A percentile compares a stretch with the other conserved stretches of the same genome.
These are phyloP conservation scores for Grammothele lineata DNA, from an alignment of 768 basidiomycete genomes.

Conservation along the genomic window DNA sequence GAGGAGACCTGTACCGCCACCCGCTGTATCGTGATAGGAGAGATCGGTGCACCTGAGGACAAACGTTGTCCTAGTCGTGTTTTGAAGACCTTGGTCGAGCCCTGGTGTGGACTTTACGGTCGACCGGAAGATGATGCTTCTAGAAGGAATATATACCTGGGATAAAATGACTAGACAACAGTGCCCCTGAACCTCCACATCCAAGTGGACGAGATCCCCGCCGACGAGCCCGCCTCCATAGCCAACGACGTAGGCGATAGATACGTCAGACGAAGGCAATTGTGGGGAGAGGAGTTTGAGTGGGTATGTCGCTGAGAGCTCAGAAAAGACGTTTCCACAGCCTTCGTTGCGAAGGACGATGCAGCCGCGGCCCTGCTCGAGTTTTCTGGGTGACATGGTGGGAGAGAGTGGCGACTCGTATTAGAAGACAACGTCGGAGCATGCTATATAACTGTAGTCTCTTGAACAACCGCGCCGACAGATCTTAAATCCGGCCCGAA, in stretches of 20 bases:
- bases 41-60: slow-evolving; percentile 28
- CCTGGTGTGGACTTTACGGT: slow-evolving; percentile 38
- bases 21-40: slow-evolving; percentile 52
- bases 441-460: too few relatives aligned
- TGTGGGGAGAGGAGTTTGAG: slow-evolving; percentile 83
- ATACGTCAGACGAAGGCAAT: slow-evolving; percentile 44
- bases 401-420: background rate
- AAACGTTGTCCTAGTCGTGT: slow-evolving; percentile 56
- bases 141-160: slow-evolving; percentile 49
- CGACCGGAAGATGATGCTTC: too few relatives aligned
- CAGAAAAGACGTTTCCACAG: slow-evolving; percentile 57
- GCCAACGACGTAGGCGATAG: slow-evolving; percentile 71
- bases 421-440: too few relatives aligned
- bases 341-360: slow-evolving; percentile 53
- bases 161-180: slow-evolving; percentile 72
- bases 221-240: slow-evolving; percentile 93
- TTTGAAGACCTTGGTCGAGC: slow-evolving; percentile 95
- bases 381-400: slow-evolving; percentile 2
- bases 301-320: slow-evolving; percentile 79
- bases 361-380: slow-evolving; percentile 47
- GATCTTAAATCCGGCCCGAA: too few relatives aligned
- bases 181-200: slow-evolving; percentile 52
- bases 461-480: too few relatives aligned
- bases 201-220: slow-evolving; percentile 69
- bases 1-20: slow-evolving; percentile 53